phyloP scores from a whole-genome alignment of 2,329 filamentous ascomycete genomes.

The Penicillium rolfsii region DNA sequence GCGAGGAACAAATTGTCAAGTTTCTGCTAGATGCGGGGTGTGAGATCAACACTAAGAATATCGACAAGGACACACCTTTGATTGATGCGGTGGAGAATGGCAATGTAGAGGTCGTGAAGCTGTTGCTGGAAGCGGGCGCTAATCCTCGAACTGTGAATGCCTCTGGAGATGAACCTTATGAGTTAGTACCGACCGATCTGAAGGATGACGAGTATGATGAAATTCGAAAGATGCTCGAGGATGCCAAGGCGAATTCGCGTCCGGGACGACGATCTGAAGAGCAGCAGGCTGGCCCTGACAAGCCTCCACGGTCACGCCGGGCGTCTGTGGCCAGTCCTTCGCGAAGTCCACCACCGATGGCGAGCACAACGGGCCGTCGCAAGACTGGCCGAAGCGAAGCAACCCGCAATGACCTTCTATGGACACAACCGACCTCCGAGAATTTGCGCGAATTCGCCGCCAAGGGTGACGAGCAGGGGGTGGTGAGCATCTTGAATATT shows the following conservation, averaged over 20 bases:
- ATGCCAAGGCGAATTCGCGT: conserved; percentile 62
- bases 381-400: conserved; percentile 54
- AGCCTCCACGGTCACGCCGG: conserved; percentile 46
- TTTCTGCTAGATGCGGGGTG: conserved; percentile 84
- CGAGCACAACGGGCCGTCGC: conserved; percentile 40
- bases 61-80: conserved; percentile 86
- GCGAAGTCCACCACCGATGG: conserved; percentile 46
- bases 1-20: conserved; percentile 82
- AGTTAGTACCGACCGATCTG: conserved; percentile 73
- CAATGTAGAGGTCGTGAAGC: conserved; percentile 82
- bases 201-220: conserved; percentile 71
- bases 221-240: conserved; percentile 70
- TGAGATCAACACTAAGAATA: conserved; percentile 76
- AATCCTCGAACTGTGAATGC: conserved; percentile 90
- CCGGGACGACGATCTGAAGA: conserved; percentile 51
- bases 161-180: conserved; percentile 89
- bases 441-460: conserved; percentile 54
- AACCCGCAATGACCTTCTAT: conserved; percentile 55
- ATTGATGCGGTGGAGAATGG: conserved; percentile 97
- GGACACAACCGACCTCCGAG: conserved; percentile 55
- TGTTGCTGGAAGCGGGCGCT: conserved; percentile 82
- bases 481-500: conserved; percentile 54
- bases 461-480: conserved; percentile 54
- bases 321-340: conserved; percentile 49
- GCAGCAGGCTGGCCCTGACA: conserved; percentile 42